A percentile compares a stretch with the other conserved stretches of the same genome.
Evolutionary conservation across 345 rosid species (phyloP).

Genomic region (Angophora floribunda): DNA sequence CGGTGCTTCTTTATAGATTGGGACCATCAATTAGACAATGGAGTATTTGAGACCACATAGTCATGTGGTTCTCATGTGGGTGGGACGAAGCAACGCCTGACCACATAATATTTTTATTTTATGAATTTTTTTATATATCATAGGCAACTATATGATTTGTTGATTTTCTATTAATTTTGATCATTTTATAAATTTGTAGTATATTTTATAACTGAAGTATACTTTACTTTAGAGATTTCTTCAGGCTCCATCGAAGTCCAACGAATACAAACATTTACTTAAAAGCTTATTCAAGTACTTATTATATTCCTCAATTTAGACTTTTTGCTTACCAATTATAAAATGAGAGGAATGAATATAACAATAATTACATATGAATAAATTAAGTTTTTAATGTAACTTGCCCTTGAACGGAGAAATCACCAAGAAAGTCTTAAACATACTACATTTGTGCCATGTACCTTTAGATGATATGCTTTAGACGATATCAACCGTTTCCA

Average conservation of each 20-base stretch:
- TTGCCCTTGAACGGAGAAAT: not conserved
- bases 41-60: not conserved
- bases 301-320: not conserved
- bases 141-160: not conserved
- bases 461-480: no score
- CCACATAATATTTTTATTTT: not conserved
- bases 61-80: not conserved
- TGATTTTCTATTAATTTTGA: not conserved
- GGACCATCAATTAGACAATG: not conserved
- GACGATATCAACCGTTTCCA: no score
- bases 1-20: not conserved
- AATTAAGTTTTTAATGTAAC: not conserved
- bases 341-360: not conserved
- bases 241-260: not conserved
- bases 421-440: not conserved
- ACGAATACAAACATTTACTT: not conserved
- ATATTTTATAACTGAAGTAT: not conserved
- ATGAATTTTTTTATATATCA: not conserved
- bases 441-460: accelerated
- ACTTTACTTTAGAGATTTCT: not conserved
- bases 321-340: not conserved
- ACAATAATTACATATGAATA: not conserved
- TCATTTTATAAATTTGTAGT: not conserved
- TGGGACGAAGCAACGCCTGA: not conserved
- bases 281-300: not conserved